Evolutionary conservation across 2,329 filamentous ascomycete genomes (phyloP), one percentile per base, ranked within the genome.

Genomic region (Botryosphaeria dothidea): DNA sequence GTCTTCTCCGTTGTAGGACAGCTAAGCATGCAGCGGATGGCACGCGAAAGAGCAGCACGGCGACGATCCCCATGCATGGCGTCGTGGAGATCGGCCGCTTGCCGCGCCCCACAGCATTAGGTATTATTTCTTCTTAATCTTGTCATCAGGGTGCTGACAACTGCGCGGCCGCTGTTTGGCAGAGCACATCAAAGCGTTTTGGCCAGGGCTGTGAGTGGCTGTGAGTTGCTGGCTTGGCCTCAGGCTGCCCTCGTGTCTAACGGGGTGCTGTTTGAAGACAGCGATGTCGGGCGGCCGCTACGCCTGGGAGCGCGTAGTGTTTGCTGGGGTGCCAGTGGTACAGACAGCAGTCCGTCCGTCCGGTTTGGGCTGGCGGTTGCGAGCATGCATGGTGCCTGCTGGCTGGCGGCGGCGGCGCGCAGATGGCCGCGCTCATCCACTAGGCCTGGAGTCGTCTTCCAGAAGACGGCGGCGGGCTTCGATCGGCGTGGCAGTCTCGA

Each of bases 31-130:
- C 38, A 46, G 38, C 56, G 34, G 25, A 41, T 41, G 5, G 38
- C 38, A 15, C 38, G 31, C 27, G 46, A 23, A 25, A 56, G 52
- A 43, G 54, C 56, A 46, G 38, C 13, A 45, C 56, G 27, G 41
- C 56, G 56, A 46, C 56, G 56, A 60, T 60, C 56, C n/a, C 56
- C 27, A 60, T 46, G 56, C 54, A 43, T 45, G 54, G 54, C 54
- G 54, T 29, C 54, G 54, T 58, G 54, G 36, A 15, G 54, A 60
- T 60, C 56, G 56, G 56, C 56, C 56, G 56, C 36, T 45, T 60
- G 56, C 56, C 41, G 56, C 41, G 56, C 56, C 56, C 56, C 56
- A 60, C 56, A 31, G 56, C 25, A n/a, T 52, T 52, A 34, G 38
- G 41, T 19, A 58, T 43, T 31, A 31, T 25, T 21, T 45, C 21